Evolutionary conservation across 148 eudicot genomes (phyloP), one percentile per base, ranked within the genome.

Genomic region (Rhododendron molle): DNA sequence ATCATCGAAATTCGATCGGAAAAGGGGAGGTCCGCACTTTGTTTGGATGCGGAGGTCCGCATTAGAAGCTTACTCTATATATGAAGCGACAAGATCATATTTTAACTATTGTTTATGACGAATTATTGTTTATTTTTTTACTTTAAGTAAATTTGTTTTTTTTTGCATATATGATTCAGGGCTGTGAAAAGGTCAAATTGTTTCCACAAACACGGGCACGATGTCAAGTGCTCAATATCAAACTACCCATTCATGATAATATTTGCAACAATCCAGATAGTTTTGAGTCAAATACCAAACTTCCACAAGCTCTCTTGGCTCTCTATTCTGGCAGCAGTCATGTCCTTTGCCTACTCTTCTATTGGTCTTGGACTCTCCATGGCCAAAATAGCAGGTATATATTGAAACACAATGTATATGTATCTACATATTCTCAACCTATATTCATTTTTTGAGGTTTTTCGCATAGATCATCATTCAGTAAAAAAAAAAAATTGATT

Each of bases 241-340:
- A 93, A 90, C 72, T 92, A 90, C 52, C 97, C 96, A 0, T 95
- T 87, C 82, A 96, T 95, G 99, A 88, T 90, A 20, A 76, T 94
- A 74, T 97, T 93, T 52, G 99, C 90, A 18, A 85, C 86, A 36
- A 87, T 95, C 44, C 98, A 97, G 87, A 89, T 97, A 1, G 5
- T 97, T 49, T 86, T 97, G 34, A 95, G 99, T 85, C 99, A 97
- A 90, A 97, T 97, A 52, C 98, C 96, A 0, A 90, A 97, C 85
- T 97, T 97, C 84, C 91, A 89, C 82, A 88, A 97, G 90, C 93
- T 97, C 40, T 93, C 96, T 11, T 97, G 98, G 99, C 96, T 97
- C 16, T 97, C 99, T 4, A 92, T 97, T 5, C 79, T 97, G 2
- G 98, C 99, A 0, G 95, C 99, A 4, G 82, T 94, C 38, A 97